phyloP scores from a whole-genome alignment of 2,329 filamentous ascomycete genomes.

The Hymenoscyphus repandus region DNA sequence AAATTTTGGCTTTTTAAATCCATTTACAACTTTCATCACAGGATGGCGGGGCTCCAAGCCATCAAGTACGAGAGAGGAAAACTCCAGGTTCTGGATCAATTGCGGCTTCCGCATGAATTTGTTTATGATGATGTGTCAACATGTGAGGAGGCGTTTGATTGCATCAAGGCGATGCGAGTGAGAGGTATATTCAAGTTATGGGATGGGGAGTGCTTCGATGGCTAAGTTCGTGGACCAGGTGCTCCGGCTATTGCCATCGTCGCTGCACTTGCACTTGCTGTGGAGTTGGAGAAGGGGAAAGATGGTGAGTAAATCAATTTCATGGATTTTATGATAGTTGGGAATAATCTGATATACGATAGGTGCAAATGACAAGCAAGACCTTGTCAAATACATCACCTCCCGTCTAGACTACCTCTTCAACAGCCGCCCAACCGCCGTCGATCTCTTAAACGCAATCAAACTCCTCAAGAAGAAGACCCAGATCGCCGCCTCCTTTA shows the following conservation, averaged over 20 bases:
- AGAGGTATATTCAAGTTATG: conserved; percentile 42
- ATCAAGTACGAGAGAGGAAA: conserved; percentile 70
- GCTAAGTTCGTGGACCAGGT: conserved; percentile 38
- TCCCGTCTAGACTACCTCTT: conserved; percentile 80
- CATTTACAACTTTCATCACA: not conserved
- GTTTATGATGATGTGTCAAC: conserved; percentile 70
- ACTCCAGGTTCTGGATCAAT: conserved; percentile 75
- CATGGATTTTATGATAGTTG: not conserved
- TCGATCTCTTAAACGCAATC: conserved; percentile 89
- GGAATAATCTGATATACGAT: not conserved
- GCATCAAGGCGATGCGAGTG: conserved; percentile 74
- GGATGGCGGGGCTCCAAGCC: conserved; percentile 55
- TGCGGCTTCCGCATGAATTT: conserved; percentile 74
- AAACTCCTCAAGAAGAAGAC: conserved; percentile 67
- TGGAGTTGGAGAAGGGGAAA: conserved; percentile 64
- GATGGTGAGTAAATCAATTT: conserved; percentile 34
- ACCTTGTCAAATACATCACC: conserved; percentile 67
- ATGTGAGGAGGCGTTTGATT: conserved; percentile 72
- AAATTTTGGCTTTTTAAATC: too few relatives aligned
- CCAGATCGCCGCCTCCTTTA: conserved; percentile 39
- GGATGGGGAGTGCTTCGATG: not conserved
- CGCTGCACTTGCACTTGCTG: conserved; percentile 81
- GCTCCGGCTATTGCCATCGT: conserved; percentile 97
- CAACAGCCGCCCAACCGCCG: conserved; percentile 85
- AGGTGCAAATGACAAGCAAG: conserved; percentile 33